Evolutionary conservation across 768 basidiomycete genomes (phyloP).

Genomic region (Phanerochaete sordida): DNA sequence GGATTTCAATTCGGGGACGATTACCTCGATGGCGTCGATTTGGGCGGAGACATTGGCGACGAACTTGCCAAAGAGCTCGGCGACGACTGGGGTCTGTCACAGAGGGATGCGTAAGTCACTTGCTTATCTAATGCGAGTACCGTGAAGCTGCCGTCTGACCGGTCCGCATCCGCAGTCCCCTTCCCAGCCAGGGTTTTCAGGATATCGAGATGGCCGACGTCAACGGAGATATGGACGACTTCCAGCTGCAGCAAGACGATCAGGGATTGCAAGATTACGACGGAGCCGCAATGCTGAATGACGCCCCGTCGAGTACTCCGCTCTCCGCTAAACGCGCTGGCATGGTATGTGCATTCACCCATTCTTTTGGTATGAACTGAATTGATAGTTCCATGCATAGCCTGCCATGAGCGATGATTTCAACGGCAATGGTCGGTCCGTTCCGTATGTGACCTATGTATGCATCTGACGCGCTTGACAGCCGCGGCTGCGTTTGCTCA

Average conservation of each 20-base stretch:
- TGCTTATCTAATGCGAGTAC: too few relatives aligned
- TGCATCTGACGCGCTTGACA: neutral
- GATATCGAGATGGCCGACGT: neutral
- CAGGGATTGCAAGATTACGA: neutral
- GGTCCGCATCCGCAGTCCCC: too few relatives aligned
- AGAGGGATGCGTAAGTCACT: too few relatives aligned
- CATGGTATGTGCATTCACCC: neutral
- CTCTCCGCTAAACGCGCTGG: neutral
- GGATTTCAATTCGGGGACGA: conserved; percentile 46
- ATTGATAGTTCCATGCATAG: neutral
- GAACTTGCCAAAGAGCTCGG: conserved; percentile 76
- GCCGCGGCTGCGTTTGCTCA: neutral
- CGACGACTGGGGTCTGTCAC: conserved; percentile 54
- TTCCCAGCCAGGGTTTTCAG: neutral
- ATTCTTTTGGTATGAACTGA: too few relatives aligned
- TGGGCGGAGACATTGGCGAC: conserved; percentile 62
- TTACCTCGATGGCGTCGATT: conserved; percentile 55
- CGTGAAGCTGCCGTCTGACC: too few relatives aligned
- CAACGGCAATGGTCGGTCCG: neutral
- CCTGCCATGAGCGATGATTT: neutral
- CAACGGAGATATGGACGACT: neutral
- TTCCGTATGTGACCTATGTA: neutral
- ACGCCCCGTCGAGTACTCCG: neutral
- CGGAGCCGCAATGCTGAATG: neutral
- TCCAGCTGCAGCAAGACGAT: neutral